phyloP scores from a whole-genome alignment of 2,329 filamentous ascomycete species.

The Scopulariopsis brevicaulis region DNA sequence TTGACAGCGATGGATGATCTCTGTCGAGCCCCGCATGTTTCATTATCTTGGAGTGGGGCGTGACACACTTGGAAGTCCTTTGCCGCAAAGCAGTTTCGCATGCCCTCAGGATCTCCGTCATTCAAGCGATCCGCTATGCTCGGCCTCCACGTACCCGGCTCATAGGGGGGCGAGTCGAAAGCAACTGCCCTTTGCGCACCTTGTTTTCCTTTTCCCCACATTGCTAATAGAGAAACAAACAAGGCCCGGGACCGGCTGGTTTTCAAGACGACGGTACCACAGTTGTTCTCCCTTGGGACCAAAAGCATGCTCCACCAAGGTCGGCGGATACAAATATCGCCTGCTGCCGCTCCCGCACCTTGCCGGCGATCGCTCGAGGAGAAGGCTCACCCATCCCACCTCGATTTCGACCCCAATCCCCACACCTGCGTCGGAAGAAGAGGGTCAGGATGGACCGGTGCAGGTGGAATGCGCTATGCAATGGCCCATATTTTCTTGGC shows the following conservation, averaged over 20 bases:
- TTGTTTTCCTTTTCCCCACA: not conserved
- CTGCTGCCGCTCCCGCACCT: not conserved
- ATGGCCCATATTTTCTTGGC: not conserved
- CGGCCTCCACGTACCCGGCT: not conserved
- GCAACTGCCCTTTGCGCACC: not conserved
- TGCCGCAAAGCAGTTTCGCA: conserved; percentile 3
- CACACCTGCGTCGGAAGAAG: not conserved
- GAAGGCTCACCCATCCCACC: not conserved
- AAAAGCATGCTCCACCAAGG: not conserved
- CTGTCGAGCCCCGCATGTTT: not conserved
- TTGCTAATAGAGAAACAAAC: not conserved
- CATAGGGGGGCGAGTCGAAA: not conserved
- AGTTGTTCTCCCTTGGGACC: not conserved
- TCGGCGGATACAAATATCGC: not conserved
- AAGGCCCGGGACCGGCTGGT: not conserved
- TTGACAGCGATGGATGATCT: not conserved
- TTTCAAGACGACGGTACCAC: not conserved
- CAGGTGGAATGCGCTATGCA: not conserved
- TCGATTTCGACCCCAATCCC: not conserved
- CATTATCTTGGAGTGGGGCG: not conserved
- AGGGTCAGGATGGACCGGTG: not conserved
- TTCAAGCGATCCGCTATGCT: not conserved
- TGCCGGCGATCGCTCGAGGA: not conserved
- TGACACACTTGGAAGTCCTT: not conserved
- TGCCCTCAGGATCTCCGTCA: not conserved